phyloP scores from a whole-genome alignment of 805 yeast genomes.

The Candida verbasci region DNA sequence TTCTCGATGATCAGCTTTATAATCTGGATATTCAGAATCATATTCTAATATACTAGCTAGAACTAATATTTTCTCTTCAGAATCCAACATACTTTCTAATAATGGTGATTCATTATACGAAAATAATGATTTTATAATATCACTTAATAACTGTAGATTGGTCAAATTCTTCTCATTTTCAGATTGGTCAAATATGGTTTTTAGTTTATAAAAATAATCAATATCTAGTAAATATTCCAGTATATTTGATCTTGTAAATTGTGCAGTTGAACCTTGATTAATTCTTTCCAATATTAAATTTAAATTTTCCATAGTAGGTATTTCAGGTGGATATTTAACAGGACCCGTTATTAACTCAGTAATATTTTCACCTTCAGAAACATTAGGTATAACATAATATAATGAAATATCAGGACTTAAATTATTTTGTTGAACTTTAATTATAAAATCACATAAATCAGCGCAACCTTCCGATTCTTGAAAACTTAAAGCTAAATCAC shows the following conservation, averaged over 20 bases:
- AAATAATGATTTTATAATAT: constrained; percentile 65
- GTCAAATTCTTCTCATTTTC: constrained; percentile 51
- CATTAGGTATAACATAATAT: constrained; percentile 53
- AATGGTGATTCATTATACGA: constrained; percentile 59
- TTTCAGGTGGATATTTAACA: constrained; percentile 53
- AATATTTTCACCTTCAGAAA: constrained; percentile 42
- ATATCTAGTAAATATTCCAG: constrained; percentile 50
- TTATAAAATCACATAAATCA: constrained; percentile 73
- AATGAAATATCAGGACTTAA: constrained; percentile 64
- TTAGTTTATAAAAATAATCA: constrained; percentile 50
- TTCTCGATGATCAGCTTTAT: constrained; percentile 75
- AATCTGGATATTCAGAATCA: constrained; percentile 80
- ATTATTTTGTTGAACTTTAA: constrained; percentile 55
- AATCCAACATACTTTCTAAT: constrained; percentile 28
- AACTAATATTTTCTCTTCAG: constrained; percentile 38
- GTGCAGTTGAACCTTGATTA: constrained; percentile 57
- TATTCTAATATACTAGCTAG: constrained; percentile 79
- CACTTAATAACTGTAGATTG: constrained; percentile 64
- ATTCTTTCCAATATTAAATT: constrained; percentile 51
- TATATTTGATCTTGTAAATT: constrained; percentile 58
- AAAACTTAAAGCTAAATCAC: constrained; percentile 83
- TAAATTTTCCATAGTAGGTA: constrained; percentile 50
- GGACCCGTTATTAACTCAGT: constrained; percentile 84
- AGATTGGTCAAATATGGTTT: constrained; percentile 48
- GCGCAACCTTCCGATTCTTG: constrained; percentile 91